These are phyloP conservation scores for Ascochyta rabiei DNA, from an alignment of 2,329 filamentous ascomycete species.

Conservation along the genomic window DNA sequence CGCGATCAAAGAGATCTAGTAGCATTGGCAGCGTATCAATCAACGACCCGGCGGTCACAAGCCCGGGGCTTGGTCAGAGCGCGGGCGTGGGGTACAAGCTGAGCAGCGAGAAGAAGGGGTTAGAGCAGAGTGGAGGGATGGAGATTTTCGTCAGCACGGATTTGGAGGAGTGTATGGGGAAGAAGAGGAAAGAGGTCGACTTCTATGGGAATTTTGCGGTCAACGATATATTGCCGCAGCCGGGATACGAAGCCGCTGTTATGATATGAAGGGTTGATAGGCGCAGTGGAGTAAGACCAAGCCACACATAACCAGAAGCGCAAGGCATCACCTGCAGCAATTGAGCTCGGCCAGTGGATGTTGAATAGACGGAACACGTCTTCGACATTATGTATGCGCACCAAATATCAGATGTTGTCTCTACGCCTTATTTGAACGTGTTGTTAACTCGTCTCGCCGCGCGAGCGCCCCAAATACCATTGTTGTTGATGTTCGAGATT, in stretches of 20 bases:
- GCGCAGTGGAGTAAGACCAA: no score
- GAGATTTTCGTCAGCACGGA: slow-evolving; percentile 44
- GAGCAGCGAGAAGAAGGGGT: slow-evolving; percentile 39
- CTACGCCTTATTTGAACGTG: no score
- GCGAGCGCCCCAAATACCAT: no score
- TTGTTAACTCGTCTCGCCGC: no score
- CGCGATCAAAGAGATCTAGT: not conserved
- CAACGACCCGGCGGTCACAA: slow-evolving; percentile 17
- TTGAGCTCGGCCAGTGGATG: no score
- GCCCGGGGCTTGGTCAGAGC: slow-evolving; percentile 18
- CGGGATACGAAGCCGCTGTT: slow-evolving; percentile 34
- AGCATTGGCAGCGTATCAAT: not conserved
- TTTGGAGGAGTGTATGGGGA: slow-evolving; percentile 41
- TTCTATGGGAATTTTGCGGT: slow-evolving; percentile 47
- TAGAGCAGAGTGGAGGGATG: slow-evolving; percentile 45
- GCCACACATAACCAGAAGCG: no score
- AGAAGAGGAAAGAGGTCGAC: slow-evolving; percentile 37
- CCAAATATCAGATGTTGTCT: no score
- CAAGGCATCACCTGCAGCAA: no score
- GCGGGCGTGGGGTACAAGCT: slow-evolving; percentile 46
- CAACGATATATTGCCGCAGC: slow-evolving; percentile 42
- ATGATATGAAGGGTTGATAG: slow-evolving; percentile 33
- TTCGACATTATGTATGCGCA: no score
- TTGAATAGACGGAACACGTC: no score
- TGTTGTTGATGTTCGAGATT: no score